Evolutionary conservation across 192 early-diverging fungal species (phyloP).

Genomic region (Dispira simplex): DNA sequence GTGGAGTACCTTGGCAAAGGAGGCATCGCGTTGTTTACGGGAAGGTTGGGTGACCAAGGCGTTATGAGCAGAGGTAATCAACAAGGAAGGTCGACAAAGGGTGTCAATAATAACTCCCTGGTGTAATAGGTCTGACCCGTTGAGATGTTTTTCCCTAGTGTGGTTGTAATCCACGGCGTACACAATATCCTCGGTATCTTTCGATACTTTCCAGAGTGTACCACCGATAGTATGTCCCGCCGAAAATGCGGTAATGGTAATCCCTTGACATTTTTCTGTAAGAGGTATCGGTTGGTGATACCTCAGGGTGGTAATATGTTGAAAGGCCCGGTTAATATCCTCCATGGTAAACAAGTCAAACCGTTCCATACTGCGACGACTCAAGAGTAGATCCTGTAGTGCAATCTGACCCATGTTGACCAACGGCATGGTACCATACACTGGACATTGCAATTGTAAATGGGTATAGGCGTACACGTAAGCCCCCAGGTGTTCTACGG

Average conservation of each 20-base stretch:
- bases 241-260: constrained; percentile 76
- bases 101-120: constrained; percentile 46
- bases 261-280: constrained; percentile 59
- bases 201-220: constrained; percentile 92
- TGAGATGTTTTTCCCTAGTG: constrained; percentile 70
- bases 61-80: constrained; percentile 89
- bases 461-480: constrained; percentile 60
- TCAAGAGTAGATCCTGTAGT: constrained; percentile 65
- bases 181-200: constrained; percentile 82
- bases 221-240: constrained; percentile 95
- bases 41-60: constrained; percentile 45
- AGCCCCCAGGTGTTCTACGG: constrained; percentile 76
- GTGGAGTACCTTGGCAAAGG: constrained; percentile 53
- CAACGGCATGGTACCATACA: constrained; percentile 83
- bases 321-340: constrained; percentile 77
- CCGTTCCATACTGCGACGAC: constrained; percentile 46
- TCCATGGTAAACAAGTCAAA: constrained; percentile 60
- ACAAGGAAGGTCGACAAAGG: constrained; percentile 64
- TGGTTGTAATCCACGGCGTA: constrained; percentile 97
- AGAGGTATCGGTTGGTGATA: constrained; percentile 77
- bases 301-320: constrained; percentile 57
- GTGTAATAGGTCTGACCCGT: constrained; percentile 44
- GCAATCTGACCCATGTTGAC: constrained; percentile 79
- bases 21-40: constrained; percentile 56
- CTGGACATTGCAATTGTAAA: constrained; percentile 71